A percentile compares a stretch with the other conserved stretches of the same genome.
Conservation (phyloP, 139 green algal genomes). For the Closterium sp. region DNA sequence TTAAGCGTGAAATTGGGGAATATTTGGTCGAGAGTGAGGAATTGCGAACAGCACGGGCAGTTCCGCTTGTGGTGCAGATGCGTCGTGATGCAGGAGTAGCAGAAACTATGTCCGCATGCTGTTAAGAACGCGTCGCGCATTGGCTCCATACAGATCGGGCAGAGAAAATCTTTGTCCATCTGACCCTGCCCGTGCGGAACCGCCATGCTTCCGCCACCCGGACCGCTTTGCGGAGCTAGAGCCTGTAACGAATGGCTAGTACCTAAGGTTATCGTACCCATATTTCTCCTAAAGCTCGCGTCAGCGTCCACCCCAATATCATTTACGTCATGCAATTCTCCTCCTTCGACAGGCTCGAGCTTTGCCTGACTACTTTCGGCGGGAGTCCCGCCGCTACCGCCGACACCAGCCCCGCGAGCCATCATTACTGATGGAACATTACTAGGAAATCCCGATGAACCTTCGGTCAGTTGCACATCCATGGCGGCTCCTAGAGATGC, state of each 20-base stretch:
- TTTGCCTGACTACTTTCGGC: not conserved
- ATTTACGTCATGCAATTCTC: not conserved
- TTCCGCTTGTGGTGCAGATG: slow-evolving; percentile 49
- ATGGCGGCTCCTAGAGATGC: not conserved
- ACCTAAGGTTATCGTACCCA: not conserved
- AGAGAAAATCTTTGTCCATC: slow-evolving; percentile 49
- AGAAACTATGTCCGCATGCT: slow-evolving; percentile 56
- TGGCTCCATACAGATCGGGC: slow-evolving; percentile 46
- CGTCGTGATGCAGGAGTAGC: slow-evolving; percentile 51
- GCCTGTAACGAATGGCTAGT: slow-evolving; percentile 1
- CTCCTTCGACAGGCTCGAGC: not conserved
- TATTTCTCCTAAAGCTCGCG: not conserved
- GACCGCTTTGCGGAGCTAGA: not conserved
- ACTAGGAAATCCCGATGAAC: slow-evolving; percentile 19
- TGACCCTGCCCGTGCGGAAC: not conserved
- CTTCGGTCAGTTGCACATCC: slow-evolving; percentile 23
- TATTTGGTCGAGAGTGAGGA: slow-evolving; percentile 41
- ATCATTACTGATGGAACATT: slow-evolving; percentile 16
- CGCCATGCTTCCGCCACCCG: not conserved
- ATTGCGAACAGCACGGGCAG: slow-evolving; percentile 47
- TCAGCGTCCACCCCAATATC: not conserved
- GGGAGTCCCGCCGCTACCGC: not conserved
- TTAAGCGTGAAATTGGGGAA: slow-evolving; percentile 52
- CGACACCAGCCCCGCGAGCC: not conserved
- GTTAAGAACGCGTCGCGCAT: slow-evolving; percentile 52